These are phyloP conservation scores for Eruca vesicaria DNA, from an alignment of 441 rosid genomes.

Conservation along the genomic window DNA sequence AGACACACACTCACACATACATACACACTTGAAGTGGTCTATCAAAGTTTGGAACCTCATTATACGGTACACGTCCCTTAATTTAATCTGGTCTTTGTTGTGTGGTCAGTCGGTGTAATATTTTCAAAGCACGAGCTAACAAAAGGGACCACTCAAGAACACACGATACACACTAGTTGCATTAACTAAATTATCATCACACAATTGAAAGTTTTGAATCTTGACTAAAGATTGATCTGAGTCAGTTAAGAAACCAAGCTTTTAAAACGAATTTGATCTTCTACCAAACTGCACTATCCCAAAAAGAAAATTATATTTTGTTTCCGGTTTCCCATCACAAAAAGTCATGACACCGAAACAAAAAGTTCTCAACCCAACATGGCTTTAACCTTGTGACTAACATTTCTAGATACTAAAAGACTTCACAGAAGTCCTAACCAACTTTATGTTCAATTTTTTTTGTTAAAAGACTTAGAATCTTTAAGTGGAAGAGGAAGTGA, in stretches of 20 bases:
- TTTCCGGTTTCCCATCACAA: not conserved
- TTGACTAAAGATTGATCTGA: not conserved
- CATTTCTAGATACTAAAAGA: not conserved
- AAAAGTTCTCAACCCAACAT: not conserved
- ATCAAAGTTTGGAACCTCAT: not conserved
- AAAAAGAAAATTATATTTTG: not conserved
- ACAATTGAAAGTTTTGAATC: not conserved
- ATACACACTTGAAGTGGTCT: not conserved
- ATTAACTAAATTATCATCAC: not conserved
- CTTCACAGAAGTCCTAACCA: not conserved
- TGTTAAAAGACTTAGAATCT: not conserved
- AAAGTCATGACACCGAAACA: too few species aligned
- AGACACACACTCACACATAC: not conserved
- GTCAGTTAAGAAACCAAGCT: not conserved
- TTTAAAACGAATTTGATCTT: not conserved
- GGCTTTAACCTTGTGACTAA: not conserved
- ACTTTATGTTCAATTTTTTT: not conserved
- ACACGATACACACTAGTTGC: not conserved
- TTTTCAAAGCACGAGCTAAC: conserved; percentile 1
- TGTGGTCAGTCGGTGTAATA: not conserved
- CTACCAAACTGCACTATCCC: not conserved
- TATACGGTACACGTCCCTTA: not conserved
- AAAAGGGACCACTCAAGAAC: not conserved
- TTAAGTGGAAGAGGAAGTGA: not conserved
- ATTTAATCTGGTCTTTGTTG: not conserved